Conservation (phyloP, 805 yeast genomes). For the Danielia reshetovae region DNA sequence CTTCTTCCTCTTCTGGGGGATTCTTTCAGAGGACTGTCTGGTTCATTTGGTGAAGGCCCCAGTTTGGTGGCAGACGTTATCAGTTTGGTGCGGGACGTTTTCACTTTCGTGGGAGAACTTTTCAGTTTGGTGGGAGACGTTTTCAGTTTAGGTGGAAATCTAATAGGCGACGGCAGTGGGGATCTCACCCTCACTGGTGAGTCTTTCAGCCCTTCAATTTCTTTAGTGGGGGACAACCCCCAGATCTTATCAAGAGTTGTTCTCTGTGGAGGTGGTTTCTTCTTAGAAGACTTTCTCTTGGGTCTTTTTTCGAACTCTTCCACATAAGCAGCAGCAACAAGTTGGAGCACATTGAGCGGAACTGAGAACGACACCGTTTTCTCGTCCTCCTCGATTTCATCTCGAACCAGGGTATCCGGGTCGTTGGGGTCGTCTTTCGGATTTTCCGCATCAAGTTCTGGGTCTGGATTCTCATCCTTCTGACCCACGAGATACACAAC, state of each 20-base stretch:
- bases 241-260: constrained; percentile 25
- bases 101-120: background rate
- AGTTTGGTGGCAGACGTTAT: too few relatives aligned
- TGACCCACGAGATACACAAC: constrained; percentile 8
- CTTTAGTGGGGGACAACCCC: constrained; percentile 8
- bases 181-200: background rate
- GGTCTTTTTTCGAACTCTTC: constrained; percentile 7
- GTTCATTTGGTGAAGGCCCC: too few relatives aligned
- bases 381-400: background rate
- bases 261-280: constrained; percentile 17
- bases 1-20: too few relatives aligned
- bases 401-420: constrained; percentile 1
- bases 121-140: background rate
- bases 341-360: constrained; percentile 8
- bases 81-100: too few relatives aligned
- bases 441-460: background rate
- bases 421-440: background rate
- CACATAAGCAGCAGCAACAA: constrained; percentile 14
- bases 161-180: background rate
- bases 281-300: constrained; percentile 13
- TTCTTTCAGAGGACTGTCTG: too few relatives aligned
- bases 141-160: background rate
- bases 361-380: constrained; percentile 14
- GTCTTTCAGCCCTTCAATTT: background rate
- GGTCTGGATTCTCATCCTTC: background rate